These are phyloP conservation scores for Stephanodiscus triporus DNA, from an alignment of 108 stramenopile genomes.

Conservation along the genomic window DNA sequence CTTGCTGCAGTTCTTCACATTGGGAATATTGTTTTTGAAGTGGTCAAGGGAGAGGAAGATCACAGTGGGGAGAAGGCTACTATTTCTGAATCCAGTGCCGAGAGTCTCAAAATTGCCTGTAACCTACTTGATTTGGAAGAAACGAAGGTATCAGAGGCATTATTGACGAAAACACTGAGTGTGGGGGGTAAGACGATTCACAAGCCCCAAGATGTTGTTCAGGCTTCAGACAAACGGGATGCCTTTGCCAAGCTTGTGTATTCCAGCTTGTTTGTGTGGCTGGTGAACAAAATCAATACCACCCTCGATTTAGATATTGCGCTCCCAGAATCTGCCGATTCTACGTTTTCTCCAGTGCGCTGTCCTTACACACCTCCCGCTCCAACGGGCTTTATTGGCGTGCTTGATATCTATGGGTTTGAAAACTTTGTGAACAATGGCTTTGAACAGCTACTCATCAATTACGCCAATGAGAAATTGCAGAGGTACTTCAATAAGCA, in stretches of 20 bases:
- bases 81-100: conserved; percentile 50
- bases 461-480: conserved; percentile 94
- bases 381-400: conserved; percentile 79
- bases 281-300: conserved; percentile 83
- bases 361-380: conserved; percentile 28
- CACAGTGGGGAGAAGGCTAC: conserved; percentile 55
- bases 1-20: conserved; percentile 91
- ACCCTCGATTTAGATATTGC: conserved; percentile 57
- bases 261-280: conserved; percentile 91
- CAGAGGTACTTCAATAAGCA: conserved; percentile 96
- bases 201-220: conserved; percentile 71
- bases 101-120: conserved; percentile 69
- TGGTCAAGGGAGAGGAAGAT: conserved; percentile 48
- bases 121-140: conserved; percentile 72
- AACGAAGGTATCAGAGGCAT: conserved; percentile 69
- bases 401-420: conserved; percentile 98
- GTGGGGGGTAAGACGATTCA: conserved; percentile 84
- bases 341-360: conserved; percentile 51
- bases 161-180: conserved; percentile 76
- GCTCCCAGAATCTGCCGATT: conserved; percentile 24
- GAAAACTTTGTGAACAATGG: conserved; percentile 94
- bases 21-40: conserved; percentile 88
- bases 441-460: conserved; percentile 96
- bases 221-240: conserved; percentile 92
- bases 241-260: conserved; percentile 94